Evolutionary conservation across 768 basidiomycete species (phyloP), one percentile per base, ranked within the genome.

Genomic region (Termitomyces sp.): DNA sequence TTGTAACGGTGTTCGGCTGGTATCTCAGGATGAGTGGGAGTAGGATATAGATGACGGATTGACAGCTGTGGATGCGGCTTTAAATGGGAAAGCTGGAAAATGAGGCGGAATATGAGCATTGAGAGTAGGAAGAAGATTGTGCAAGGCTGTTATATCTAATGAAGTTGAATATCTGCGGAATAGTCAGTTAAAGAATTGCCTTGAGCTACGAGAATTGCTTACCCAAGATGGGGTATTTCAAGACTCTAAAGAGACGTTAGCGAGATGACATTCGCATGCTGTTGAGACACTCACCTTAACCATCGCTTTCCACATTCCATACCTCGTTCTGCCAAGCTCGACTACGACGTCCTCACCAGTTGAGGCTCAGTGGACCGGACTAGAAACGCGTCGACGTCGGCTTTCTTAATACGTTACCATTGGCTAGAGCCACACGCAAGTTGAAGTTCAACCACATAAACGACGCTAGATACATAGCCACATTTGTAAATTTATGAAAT

Each of bases 391-490:
- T 92, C 88, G 1, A 95, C 79, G 63, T 95, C 93, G 28, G 70
- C 72, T 71, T 84, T 91, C 73, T 90, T 90, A 3, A 94, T 81
- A 42, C 93, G 79, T 6, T 91, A 92, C 16, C 79, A 81, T 60
- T 83, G 87, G 1, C 92, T 92, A 55, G 87, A 89, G 0, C 92
- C 92, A 0, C 86, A 85, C 1, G 76, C 79, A 8, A 91, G 69
- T 4, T 68, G 59, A 0, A 78, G n/a, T n/a, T n/a, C n/a, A n/a
- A n/a, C n/a, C n/a, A n/a, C n/a, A n/a, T n/a, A n/a, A n/a, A n/a
- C n/a, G n/a, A n/a, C n/a, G n/a, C n/a, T n/a, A n/a, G n/a, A n/a
- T n/a, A n/a, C n/a, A n/a, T n/a, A n/a, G n/a, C n/a, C n/a, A n/a
- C n/a, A n/a, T n/a, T n/a, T n/a, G n/a, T n/a, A n/a, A n/a, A n/a